phyloP scores from a whole-genome alignment of 2,329 filamentous ascomycete species.

The Ceratocystis papillata region DNA sequence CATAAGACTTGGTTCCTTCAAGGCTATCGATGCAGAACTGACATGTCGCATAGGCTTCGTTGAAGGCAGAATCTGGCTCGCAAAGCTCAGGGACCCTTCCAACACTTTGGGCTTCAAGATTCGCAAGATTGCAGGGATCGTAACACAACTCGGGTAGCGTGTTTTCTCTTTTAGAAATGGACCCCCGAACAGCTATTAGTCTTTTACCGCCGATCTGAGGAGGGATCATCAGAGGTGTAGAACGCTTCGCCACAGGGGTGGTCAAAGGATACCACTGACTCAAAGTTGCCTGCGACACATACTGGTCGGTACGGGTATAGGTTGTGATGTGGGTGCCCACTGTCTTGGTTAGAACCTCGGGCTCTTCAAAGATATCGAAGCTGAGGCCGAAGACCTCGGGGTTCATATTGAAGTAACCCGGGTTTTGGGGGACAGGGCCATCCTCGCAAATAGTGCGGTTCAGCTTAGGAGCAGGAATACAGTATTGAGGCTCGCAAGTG shows the following conservation, averaged over 20 bases:
- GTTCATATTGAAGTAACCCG: conserved; percentile 55
- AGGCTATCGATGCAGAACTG: conserved; percentile 29
- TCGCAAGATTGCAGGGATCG: conserved; percentile 41
- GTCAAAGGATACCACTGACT: conserved; percentile 9
- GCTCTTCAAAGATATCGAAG: conserved; percentile 49
- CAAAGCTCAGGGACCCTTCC: conserved; percentile 44
- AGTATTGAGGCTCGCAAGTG: conserved; percentile 38
- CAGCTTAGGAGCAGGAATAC: conserved; percentile 35
- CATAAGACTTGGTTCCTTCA: background rate
- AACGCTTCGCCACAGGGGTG: background rate
- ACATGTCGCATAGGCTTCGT: conserved; percentile 36
- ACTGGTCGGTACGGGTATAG: conserved; percentile 46
- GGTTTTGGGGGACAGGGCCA: conserved; percentile 27
- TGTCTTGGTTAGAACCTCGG: conserved; percentile 33
- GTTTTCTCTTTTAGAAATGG: conserved; percentile 25
- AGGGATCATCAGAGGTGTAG: conserved; percentile 26
- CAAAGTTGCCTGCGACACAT: conserved; percentile 36
- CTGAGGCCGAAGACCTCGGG: conserved; percentile 50
- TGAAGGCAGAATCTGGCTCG: conserved; percentile 35
- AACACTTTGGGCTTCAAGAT: conserved; percentile 35
- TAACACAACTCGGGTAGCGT: conserved; percentile 42
- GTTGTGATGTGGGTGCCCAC: conserved; percentile 32
- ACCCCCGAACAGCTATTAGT: background rate
- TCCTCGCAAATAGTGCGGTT: conserved; percentile 22
- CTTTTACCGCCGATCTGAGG: too few relatives aligned